Base-by-base conservation (phyloP, 495 filamentous ascomycete species). In the Xylaria scruposa region DNA sequence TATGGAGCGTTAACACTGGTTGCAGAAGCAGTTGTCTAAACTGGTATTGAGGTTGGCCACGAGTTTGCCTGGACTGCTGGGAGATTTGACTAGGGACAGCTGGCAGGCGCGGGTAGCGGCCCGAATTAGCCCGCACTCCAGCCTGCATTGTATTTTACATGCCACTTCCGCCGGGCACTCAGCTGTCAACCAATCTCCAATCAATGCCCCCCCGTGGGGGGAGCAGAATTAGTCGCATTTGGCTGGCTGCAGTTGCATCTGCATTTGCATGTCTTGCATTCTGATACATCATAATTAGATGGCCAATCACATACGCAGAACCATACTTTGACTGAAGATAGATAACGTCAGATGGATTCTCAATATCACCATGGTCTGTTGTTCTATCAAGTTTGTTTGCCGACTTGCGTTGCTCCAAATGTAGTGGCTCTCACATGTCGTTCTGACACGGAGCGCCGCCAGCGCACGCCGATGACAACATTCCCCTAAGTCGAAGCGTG, bases 1-100 rank as follows among this genome's bases (percentile, higher is more conserved):
- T n/a, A 56, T 56, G 49, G 58, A 63, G n/a, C 15, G 8, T 47
- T 26, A n/a, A 29, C 17, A 38, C 51, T 58, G 70, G 61, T 62
- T 71, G 63, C 53, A 71, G 73, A 71, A 69, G 71, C 71, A 8
- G 74, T 70, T 70, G 68, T 68, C 68, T 67, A 26, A 31, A n/a
- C 61, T 24, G 42, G 46, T 74, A 76, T 70, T 75, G 72, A 71
- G 77, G 77, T 79, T 63, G 77, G 77, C 76, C 74, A 79, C 77
- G 77, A 79, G 77, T 8, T 8, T 54, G 68, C 36, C 68, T 73
- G 66, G 67, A 36, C 38, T 36, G 36, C 38, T 47, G 17, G 13
- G 26, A 38, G 46, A 47, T 36, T 12, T 8, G 44, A 53, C 6
- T 10, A 31, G 1, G 3, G 2, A 0, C 65, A 44, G 38, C 54